Evolutionary conservation across 2,329 filamentous ascomycete species (phyloP).

Genomic region (Fusarium sacchari): DNA sequence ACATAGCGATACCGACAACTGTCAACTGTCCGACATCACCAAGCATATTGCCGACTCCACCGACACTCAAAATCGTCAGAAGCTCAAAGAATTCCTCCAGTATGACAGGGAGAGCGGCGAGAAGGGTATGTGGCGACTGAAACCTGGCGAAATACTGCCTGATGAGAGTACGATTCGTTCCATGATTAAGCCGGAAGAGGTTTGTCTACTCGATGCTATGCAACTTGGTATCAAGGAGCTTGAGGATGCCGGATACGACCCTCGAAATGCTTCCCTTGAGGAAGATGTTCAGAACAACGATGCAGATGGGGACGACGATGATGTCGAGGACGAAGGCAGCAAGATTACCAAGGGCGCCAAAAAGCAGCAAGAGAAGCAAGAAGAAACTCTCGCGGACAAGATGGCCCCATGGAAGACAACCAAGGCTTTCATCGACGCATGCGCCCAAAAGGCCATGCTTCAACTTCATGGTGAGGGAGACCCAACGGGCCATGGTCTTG

Average conservation of each 20-base stretch:
- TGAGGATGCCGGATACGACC: slow-evolving; percentile 87
- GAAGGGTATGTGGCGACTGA: slow-evolving; percentile 84
- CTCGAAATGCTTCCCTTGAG: slow-evolving; percentile 68
- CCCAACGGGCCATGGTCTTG: slow-evolving; percentile 90
- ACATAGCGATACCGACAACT: slow-evolving; percentile 74
- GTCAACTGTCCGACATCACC: slow-evolving; percentile 86
- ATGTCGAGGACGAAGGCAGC: slow-evolving; percentile 56
- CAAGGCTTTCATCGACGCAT: slow-evolving; percentile 95
- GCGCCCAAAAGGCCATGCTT: slow-evolving; percentile 95
- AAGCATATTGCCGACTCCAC: slow-evolving; percentile 92
- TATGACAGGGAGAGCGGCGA: slow-evolving; percentile 81
- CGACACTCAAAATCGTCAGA: slow-evolving; percentile 94
- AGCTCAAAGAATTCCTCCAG: slow-evolving; percentile 94
- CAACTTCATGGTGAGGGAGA: slow-evolving; percentile 94
- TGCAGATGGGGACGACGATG: slow-evolving; percentile 68
- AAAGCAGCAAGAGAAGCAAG: slow-evolving; percentile 59
- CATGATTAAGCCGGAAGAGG: slow-evolving; percentile 95
- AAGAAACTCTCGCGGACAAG: slow-evolving; percentile 84
- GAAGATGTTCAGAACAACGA: slow-evolving; percentile 72
- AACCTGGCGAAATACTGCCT: slow-evolving; percentile 76
- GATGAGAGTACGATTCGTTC: slow-evolving; percentile 83
- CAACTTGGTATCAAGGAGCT: slow-evolving; percentile 93
- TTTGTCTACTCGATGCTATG: slow-evolving; percentile 95
- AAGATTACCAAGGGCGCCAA: slow-evolving; percentile 53
- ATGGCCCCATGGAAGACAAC: slow-evolving; percentile 97